A percentile compares a stretch with the other conserved stretches of the same genome.
Conservation (phyloP, 2,329 filamentous ascomycete genomes). For the Camptophora hylomeconis region DNA sequence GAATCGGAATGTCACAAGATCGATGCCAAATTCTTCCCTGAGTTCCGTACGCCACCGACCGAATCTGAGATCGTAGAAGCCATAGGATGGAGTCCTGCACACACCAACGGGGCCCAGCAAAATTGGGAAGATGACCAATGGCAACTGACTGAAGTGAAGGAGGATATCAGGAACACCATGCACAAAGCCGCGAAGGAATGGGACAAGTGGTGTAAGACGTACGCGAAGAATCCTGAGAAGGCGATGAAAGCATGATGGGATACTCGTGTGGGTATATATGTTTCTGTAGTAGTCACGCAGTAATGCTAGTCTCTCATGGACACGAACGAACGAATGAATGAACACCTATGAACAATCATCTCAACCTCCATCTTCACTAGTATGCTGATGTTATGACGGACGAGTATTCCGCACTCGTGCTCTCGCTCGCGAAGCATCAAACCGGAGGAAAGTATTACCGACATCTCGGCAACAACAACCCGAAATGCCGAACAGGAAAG, state of each 20-base stretch:
- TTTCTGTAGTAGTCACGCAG: too few species aligned
- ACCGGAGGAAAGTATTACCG: too few species aligned
- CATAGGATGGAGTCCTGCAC: slow-evolving; percentile 30
- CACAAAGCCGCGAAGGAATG: slow-evolving; percentile 29
- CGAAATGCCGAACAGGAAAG: too few species aligned
- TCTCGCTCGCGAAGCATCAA: too few species aligned
- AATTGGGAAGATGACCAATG: slow-evolving; percentile 34
- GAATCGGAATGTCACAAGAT: slow-evolving; percentile 26
- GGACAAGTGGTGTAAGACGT: slow-evolving; percentile 26
- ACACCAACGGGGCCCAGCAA: slow-evolving; percentile 18
- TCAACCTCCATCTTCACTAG: too few species aligned
- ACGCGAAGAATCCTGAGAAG: slow-evolving; percentile 27
- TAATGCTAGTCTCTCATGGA: too few species aligned
- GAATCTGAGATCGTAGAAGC: slow-evolving; percentile 29
- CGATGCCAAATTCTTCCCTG: slow-evolving; percentile 24
- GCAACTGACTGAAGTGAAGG: slow-evolving; percentile 28
- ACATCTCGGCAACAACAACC: too few species aligned
- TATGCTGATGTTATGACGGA: too few species aligned
- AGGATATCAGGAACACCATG: slow-evolving; percentile 27
- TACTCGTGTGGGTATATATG: not conserved
- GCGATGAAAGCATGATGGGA: slow-evolving; percentile 24
- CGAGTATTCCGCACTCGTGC: too few species aligned
- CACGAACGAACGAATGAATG: too few species aligned
- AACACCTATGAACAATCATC: too few species aligned
- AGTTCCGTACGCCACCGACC: slow-evolving; percentile 20